Evolutionary conservation across 495 filamentous ascomycete species (phyloP), one percentile per base, ranked within the genome.

Genomic region (Evansstolkia leycettana): DNA sequence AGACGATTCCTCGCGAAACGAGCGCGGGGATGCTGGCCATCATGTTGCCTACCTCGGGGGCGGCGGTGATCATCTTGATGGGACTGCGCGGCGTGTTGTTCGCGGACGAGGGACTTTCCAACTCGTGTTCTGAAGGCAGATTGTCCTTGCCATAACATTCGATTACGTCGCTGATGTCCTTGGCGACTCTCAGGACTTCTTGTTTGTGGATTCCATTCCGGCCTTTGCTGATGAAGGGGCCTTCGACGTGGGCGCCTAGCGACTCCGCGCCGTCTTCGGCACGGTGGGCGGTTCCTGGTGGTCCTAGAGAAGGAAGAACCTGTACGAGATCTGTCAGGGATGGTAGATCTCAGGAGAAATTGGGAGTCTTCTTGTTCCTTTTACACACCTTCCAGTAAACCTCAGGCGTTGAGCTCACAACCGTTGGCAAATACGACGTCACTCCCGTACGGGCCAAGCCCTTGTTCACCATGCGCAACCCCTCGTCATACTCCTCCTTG

Each of bases 241-340:
- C 85, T 65, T 93, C 84, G 47, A 76, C 74, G 48, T 93, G 85
- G 3, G 84, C 84, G 2, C 84, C 84, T 4, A 93, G 73, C 1
- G 80, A 84, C 52, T 88, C 82, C 20, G 82, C 71, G 38, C 85
- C 85, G 34, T 76, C 68, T 39, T 70, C 55, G n/a, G 59, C 39
- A 10, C 29, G 42, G 34, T 58, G 57, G 7, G 39, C 47, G 19
- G 44, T 42, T 17, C 72, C 75, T 2, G 79, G 78, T 2, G 83
- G 82, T 1, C 70, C 82, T 15, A 90, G 73, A 38, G 78, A 76
- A 7, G 78, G 81, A 3, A 90, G 68, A 2, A 75, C 77, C 70
- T 78, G 40, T n/a, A 7, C 10, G 17, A 3, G 1, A 37, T 8
- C 19, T 32, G 7, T 29, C 26, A 17, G 34, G 7, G 23, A 28